These are phyloP conservation scores for Penicillium sp. DNA, from an alignment of 2,329 filamentous ascomycete species.

Conservation along the genomic window DNA sequence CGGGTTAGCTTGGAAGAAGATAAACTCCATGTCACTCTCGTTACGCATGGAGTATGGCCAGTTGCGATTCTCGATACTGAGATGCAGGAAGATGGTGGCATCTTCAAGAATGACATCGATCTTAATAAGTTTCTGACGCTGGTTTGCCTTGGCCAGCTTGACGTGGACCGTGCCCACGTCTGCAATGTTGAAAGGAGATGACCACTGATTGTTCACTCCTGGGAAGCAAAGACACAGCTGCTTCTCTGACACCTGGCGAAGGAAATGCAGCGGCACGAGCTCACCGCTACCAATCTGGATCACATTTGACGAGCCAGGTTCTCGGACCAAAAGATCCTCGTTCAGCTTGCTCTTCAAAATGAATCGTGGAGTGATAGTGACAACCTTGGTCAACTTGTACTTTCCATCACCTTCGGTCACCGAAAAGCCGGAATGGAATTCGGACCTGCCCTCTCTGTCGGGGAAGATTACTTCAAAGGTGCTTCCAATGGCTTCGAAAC, in stretches of 20 bases:
- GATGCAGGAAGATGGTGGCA: slow-evolving; percentile 85
- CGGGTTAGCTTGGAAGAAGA: slow-evolving; percentile 92
- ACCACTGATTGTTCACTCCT: slow-evolving; percentile 94
- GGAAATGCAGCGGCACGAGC: slow-evolving; percentile 79
- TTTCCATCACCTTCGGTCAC: slow-evolving; percentile 90
- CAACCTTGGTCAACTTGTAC: slow-evolving; percentile 94
- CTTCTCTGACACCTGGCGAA: slow-evolving; percentile 75
- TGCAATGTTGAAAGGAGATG: slow-evolving; percentile 93
- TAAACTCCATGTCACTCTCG: slow-evolving; percentile 92
- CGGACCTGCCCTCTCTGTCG: slow-evolving; percentile 62
- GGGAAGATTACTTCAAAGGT: slow-evolving; percentile 80
- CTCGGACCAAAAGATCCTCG: slow-evolving; percentile 82
- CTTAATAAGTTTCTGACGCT: slow-evolving; percentile 80
- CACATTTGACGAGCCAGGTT: slow-evolving; percentile 83
- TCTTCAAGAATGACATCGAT: slow-evolving; percentile 88
- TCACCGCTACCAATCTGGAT: slow-evolving; percentile 72
- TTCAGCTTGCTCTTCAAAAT: slow-evolving; percentile 88
- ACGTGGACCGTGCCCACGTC: slow-evolving; percentile 88
- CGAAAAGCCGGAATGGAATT: slow-evolving; percentile 86
- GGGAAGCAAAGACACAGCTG: slow-evolving; percentile 90
- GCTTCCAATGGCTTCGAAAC: slow-evolving; percentile 95
- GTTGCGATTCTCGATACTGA: slow-evolving; percentile 84
- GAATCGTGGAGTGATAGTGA: slow-evolving; percentile 87
- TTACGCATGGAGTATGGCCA: slow-evolving; percentile 99
- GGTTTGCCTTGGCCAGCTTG: slow-evolving; percentile 84